A percentile compares a stretch with the other conserved stretches of the same genome.
Evolutionary conservation across 345 rosid genomes (phyloP).

Genomic region (Cochlearia excelsa): DNA sequence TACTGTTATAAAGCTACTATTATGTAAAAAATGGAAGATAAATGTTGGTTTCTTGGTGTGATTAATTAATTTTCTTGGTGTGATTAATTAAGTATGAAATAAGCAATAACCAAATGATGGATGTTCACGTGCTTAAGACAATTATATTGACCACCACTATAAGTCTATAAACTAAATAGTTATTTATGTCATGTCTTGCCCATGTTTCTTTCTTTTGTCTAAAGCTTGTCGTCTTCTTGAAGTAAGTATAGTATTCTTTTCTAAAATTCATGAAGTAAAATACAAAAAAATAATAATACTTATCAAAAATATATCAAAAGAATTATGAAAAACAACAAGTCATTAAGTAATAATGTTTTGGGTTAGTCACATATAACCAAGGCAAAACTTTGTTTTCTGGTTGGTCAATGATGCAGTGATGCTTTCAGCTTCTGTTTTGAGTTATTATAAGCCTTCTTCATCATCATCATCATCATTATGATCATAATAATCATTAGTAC

Average conservation of each 20-base stretch:
- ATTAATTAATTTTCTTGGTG: conserved; percentile 10
- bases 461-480: neutral
- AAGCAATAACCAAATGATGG: conserved; percentile 39
- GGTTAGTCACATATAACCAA: too few species aligned
- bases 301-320: too few species aligned
- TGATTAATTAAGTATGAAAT: conserved; percentile 5
- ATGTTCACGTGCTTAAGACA: conserved; percentile 41
- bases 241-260: too few species aligned
- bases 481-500: conserved; percentile 42
- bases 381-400: too few species aligned
- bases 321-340: neutral
- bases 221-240: conserved; percentile 23
- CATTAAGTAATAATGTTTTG: too few species aligned
- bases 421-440: too few species aligned
- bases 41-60: too few species aligned
- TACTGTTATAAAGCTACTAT: too few species aligned
- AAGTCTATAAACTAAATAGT: neutral
- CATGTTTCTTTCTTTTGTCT: conserved; percentile 31
- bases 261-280: too few species aligned
- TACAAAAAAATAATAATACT: too few species aligned
- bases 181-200: conserved; percentile 29
- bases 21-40: too few species aligned
- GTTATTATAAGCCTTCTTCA: neutral
- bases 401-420: too few species aligned
- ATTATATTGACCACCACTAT: conserved; percentile 29